Conservation (phyloP, 2,329 filamentous ascomycete species). For the Ophiostoma piceae region DNA sequence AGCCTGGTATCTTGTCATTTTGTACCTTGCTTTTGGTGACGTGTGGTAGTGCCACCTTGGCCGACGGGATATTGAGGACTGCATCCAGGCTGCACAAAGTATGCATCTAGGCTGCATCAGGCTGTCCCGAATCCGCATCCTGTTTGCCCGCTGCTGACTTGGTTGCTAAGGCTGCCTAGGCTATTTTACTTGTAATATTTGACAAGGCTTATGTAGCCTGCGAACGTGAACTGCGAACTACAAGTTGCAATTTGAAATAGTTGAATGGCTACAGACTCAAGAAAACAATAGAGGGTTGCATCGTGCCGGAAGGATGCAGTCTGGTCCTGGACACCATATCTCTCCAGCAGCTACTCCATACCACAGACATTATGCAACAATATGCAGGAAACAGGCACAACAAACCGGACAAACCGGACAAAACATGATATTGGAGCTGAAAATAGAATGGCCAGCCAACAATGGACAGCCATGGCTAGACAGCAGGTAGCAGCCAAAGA, state of each 20-base stretch:
- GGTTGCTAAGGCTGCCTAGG: background rate
- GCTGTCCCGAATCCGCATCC: too few relatives aligned
- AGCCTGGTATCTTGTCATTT: background rate
- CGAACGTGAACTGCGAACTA: background rate
- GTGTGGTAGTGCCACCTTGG: background rate
- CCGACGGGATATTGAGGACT: background rate
- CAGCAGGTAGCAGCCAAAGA: background rate
- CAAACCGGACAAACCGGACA: background rate
- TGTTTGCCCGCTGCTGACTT: background rate
- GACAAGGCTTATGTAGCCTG: background rate
- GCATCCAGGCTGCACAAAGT: background rate
- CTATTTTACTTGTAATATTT: background rate
- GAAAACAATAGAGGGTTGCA: background rate
- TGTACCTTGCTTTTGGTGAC: conserved; percentile 3
- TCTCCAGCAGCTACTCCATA: background rate
- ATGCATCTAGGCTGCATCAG: too few relatives aligned
- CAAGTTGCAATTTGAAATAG: too few relatives aligned
- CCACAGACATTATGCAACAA: background rate
- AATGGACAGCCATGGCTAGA: background rate
- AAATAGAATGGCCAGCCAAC: background rate
- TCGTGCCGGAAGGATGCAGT: conserved; percentile 11
- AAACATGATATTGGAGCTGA: background rate
- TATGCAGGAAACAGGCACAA: conserved; percentile 4
- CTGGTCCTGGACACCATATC: background rate
- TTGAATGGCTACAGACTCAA: too few relatives aligned